A percentile compares a stretch with the other conserved stretches of the same genome.
These are phyloP conservation scores for Gloeophyllum trabeum DNA, from an alignment of 768 basidiomycete species.

Conservation along the genomic window DNA sequence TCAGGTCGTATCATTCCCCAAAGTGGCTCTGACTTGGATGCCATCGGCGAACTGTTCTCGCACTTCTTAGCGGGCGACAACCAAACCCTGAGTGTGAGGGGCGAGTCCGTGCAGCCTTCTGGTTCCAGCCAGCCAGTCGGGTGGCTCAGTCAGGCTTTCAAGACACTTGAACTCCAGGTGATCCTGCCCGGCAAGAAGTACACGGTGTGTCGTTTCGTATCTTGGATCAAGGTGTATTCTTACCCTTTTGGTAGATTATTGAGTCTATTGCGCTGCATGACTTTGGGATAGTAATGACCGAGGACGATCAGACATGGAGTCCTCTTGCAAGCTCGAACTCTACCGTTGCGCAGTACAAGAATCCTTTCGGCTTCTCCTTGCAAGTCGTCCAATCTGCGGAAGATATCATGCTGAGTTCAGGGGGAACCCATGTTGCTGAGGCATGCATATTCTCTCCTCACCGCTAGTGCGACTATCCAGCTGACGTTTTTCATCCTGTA, in stretches of 20 bases:
- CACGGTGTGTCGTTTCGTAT: conserved; percentile 18
- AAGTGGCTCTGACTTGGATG: conserved; percentile 37
- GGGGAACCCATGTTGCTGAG: conserved; percentile 39
- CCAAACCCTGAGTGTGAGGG: conserved; percentile 45
- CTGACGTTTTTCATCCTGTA: conserved; percentile 12
- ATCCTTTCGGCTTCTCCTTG: conserved; percentile 68
- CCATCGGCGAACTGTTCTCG: conserved; percentile 54
- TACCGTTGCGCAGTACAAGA: conserved; percentile 50
- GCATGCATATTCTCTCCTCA: conserved; percentile 19
- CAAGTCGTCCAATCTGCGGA: conserved; percentile 49
- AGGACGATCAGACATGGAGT: conserved; percentile 41
- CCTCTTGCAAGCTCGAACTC: conserved; percentile 47
- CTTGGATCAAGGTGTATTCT: no score
- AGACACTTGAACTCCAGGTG: conserved; percentile 50
- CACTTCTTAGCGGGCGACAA: conserved; percentile 54
- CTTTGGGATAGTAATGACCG: conserved; percentile 39
- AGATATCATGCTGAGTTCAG: conserved; percentile 36
- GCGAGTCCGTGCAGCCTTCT: conserved; percentile 47
- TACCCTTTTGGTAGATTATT: conserved; percentile 31
- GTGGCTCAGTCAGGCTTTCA: conserved; percentile 65
- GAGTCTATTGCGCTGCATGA: conserved; percentile 51
- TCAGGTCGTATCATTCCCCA: conserved; percentile 57
- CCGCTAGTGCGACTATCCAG: not conserved
- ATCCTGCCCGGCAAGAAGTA: conserved; percentile 51
- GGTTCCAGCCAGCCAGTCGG: conserved; percentile 37